Evolutionary conservation across 2,329 filamentous ascomycete genomes (phyloP), one percentile per base, ranked within the genome.

Genomic region (Fusarium irregulare): DNA sequence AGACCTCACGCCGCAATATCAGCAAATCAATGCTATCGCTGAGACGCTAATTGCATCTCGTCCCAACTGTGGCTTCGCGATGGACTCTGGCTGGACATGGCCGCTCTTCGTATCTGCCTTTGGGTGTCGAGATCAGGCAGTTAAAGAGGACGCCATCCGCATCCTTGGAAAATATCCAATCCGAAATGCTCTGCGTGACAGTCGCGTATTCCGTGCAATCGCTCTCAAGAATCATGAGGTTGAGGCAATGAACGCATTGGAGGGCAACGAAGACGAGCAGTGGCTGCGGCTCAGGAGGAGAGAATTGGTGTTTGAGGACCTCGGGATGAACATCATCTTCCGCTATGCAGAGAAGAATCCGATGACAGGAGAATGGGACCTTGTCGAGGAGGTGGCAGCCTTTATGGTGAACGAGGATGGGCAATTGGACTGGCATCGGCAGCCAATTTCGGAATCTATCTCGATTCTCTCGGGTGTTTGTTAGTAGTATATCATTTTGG

Each of bases 81-180:
- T 84, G 80, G 82, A 84, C 60, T 79, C 81, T 4, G 83, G 83
- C 1, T 83, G 81, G 72, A 82, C 81, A 9, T 83, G 83, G 81
- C 81, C 82, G 1, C 73, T 85, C 6, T 81, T 83, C 25, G 70
- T 83, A 7, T 78, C 80, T 6, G 76, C 82, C 0, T 80, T 82
- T 71, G 80, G 78, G 9, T 84, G 81, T 47, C 78, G 81, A 10
- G 80, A 83, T 49, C 73, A 75, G 6, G 63, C 71, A 0, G 79
- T 84, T 7, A 76, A 81, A 14, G 77, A 78, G 8, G 80, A 83
- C 7, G 78, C 83, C 10, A 78, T 81, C 16, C 76, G 78, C 11
- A 80, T 85, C 20, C 73, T 85, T 18, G 76, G 75, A 6, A 71
- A 77, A 48, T 81, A 83, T 28, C 82, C 82, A 5, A 78, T 82